Evolutionary conservation across 306 rosid genomes (phyloP).

Genomic region (Trifolium pratense): DNA sequence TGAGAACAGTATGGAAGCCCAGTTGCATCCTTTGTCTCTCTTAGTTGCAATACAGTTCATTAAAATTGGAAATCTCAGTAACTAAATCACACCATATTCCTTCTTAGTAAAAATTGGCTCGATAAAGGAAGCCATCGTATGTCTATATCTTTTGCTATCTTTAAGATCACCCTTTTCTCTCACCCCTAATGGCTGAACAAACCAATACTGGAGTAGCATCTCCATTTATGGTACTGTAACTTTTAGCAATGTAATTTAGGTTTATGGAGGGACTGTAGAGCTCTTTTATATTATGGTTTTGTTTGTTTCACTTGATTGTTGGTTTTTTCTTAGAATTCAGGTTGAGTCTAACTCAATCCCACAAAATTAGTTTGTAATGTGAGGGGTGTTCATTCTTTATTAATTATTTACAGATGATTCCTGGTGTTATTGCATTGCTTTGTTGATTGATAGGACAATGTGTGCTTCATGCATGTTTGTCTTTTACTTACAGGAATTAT

Average conservation of each 20-base stretch:
- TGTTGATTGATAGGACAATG: constrained; percentile 12
- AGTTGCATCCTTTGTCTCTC: constrained; percentile 27
- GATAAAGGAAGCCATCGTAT: constrained; percentile 3
- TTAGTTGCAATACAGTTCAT: background rate
- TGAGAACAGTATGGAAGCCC: constrained; percentile 23
- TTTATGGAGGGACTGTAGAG: background rate
- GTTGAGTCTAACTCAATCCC: background rate
- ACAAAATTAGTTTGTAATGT: background rate
- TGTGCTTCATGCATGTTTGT: constrained; percentile 16
- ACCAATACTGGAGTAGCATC: background rate
- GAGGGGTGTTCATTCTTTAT: background rate
- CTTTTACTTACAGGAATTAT: constrained; percentile 71
- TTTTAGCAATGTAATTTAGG: constrained; percentile 11
- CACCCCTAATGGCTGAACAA: background rate
- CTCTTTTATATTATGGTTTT: constrained; percentile 15
- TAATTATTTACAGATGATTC: background rate
- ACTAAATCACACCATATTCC: background rate
- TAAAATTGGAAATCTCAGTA: constrained; percentile 14
- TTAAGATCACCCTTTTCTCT: constrained; percentile 4
- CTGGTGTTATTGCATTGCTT: constrained; percentile 21
- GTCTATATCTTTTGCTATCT: background rate
- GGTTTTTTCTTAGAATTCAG: background rate
- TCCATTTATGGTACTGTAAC: background rate
- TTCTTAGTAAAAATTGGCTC: constrained; percentile 10
- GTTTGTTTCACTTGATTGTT: constrained; percentile 11